A percentile compares a stretch with the other conserved stretches of the same genome.
phyloP scores from a whole-genome alignment of 2,329 filamentous ascomycete species.

The Neonectria neomacrospora region DNA sequence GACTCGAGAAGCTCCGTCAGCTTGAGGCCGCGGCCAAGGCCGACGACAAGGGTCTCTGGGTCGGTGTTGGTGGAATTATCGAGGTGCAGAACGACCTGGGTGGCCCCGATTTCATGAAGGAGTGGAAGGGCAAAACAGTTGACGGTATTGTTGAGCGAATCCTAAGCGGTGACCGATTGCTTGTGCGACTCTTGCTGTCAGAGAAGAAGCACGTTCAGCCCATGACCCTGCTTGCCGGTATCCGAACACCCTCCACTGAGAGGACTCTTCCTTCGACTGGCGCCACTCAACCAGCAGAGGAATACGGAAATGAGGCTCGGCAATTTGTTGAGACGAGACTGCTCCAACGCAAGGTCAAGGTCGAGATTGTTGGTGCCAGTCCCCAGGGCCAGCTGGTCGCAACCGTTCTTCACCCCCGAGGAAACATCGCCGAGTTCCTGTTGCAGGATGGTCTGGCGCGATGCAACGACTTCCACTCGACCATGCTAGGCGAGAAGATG shows the following conservation, averaged over 20 bases:
- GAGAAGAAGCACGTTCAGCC: slow-evolving; percentile 89
- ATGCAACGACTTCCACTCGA: slow-evolving; percentile 96
- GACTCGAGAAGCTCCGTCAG: slow-evolving; percentile 80
- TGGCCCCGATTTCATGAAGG: slow-evolving; percentile 80
- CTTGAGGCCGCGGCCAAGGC: slow-evolving; percentile 82
- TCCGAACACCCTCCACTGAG: slow-evolving; percentile 90
- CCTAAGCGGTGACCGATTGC: slow-evolving; percentile 88
- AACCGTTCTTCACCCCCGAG: slow-evolving; percentile 85
- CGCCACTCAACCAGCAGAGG: slow-evolving; percentile 85
- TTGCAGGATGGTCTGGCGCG: slow-evolving; percentile 89
- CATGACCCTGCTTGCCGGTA: slow-evolving; percentile 87
- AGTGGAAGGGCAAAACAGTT: slow-evolving; percentile 86
- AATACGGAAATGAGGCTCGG: slow-evolving; percentile 88
- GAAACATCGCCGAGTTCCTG: slow-evolving; percentile 92
- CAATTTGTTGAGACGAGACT: slow-evolving; percentile 87
- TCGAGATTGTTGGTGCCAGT: slow-evolving; percentile 86
- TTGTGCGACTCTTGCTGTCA: slow-evolving; percentile 82
- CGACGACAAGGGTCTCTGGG: slow-evolving; percentile 86
- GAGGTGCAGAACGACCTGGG: slow-evolving; percentile 84
- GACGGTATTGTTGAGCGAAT: slow-evolving; percentile 92
- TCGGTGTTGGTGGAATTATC: slow-evolving; percentile 71
- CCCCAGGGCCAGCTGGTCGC: slow-evolving; percentile 94
- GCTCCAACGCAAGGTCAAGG: slow-evolving; percentile 85
- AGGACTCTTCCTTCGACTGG: slow-evolving; percentile 82
- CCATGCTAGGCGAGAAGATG: slow-evolving; percentile 91